These are phyloP conservation scores for Talaromyces amestolkiae DNA, from an alignment of 2,329 filamentous ascomycete genomes.

Conservation along the genomic window DNA sequence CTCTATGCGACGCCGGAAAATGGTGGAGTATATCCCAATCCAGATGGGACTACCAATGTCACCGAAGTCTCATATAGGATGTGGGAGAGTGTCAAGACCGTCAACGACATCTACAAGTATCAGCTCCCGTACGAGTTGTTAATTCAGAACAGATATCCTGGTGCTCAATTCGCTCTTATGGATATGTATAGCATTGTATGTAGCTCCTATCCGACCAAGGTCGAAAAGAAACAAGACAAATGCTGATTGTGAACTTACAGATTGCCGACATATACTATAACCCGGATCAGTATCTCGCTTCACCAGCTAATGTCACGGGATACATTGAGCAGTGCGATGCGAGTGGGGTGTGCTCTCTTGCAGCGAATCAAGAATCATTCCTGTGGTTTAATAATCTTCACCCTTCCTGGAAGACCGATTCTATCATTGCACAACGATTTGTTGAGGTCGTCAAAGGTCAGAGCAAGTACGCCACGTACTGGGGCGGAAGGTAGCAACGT, in stretches of 20 bases:
- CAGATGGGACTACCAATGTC: constrained; percentile 50
- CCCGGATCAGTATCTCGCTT: constrained; percentile 60
- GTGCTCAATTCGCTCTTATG: constrained; percentile 63
- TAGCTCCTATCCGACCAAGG: not conserved
- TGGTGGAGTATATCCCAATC: constrained; percentile 43
- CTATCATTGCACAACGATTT: constrained; percentile 58
- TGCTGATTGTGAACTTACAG: constrained; percentile 27
- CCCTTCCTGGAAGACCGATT: constrained; percentile 63
- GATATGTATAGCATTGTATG: constrained; percentile 63
- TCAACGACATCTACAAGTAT: constrained; percentile 54
- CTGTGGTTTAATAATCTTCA: constrained; percentile 75
- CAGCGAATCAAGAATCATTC: constrained; percentile 56
- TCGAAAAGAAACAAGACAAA: not conserved
- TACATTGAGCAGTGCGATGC: constrained; percentile 56
- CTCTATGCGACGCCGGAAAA: constrained; percentile 58
- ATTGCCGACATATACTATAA: constrained; percentile 64
- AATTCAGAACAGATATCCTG: constrained; percentile 47
- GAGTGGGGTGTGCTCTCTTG: constrained; percentile 42
- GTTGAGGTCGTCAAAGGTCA: constrained; percentile 53
- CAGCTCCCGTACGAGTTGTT: constrained; percentile 49
- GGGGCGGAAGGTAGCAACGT: constrained; percentile 17
- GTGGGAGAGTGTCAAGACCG: constrained; percentile 50
- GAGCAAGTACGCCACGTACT: constrained; percentile 32
- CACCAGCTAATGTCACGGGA: constrained; percentile 61
- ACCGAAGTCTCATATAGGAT: constrained; percentile 54